Evolutionary conservation across 1,284 basidiomycete genomes (phyloP), one percentile per base, ranked within the genome.

Genomic region (Takashimella tepidaria): DNA sequence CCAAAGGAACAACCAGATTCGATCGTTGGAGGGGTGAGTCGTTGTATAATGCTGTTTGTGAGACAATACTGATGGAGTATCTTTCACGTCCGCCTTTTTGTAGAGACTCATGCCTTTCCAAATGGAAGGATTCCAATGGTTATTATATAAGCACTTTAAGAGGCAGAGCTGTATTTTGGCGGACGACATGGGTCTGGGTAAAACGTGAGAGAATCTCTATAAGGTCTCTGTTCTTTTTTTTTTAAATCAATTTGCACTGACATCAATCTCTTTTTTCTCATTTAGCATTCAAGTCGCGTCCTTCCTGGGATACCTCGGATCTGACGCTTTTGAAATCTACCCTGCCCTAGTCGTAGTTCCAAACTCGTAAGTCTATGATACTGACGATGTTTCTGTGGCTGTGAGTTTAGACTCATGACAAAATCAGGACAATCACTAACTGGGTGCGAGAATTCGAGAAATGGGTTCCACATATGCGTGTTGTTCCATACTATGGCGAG

Each of bases 71-170:
- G 31, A 37, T 8, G 31, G 31, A n/a, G n/a, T n/a, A n/a, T n/a
- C n/a, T 16, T 20, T 4, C 37, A 47, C n/a, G 23, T 22, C 24
- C 31, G 31, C 42, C 2, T 45, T 42, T 41, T 11, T 22, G 5
- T 46, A 74, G 54, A 84, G 83, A 60, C 79, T 95, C 47, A 90
- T 92, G 88, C 82, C 83, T 22, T 95, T 92, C 76, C 69, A 93
- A 85, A 80, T 95, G 22, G 86, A 92, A 49, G 93, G 95, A 4
- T 84, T 97, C 58, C 93, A 93, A 59, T 97, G 93, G 92, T 79
- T 97, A 25, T 84, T 84, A 57, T 82, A 85, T 64, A 92, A 95
- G 63, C 92, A 92, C 87, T 89, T 85, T 83, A 85, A 84, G 61
- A 80, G 82, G 44, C 89, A 92, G 59, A 84, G 86, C 40, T 92